Evolutionary conservation across 805 yeast species (phyloP), one percentile per base, ranked within the genome.

Genomic region (Wickerhamomyces bisporus): DNA sequence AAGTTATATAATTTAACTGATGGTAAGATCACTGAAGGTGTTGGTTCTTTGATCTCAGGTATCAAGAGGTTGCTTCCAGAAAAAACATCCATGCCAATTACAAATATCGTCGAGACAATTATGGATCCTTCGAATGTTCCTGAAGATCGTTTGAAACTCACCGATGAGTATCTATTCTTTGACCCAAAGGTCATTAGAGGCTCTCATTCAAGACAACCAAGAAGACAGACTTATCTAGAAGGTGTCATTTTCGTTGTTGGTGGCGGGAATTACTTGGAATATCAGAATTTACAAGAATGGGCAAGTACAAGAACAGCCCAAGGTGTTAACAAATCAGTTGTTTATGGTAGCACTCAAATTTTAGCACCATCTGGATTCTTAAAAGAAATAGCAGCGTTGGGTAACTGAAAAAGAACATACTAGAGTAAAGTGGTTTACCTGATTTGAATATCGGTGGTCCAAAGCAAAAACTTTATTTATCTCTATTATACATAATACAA

Each of bases 251-350:
- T 93, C 60, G 86, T 89, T 36, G 89, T 93, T 39, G 99, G 98
- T 19, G 98, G 98, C 26, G 98, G 98, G 34, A 89, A 86, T 61
- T 93, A 88, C 58, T 65, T 86, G 45, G 99, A 93, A 64, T 93
- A 91, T 58, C 94, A 89, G 42, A 91, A 91, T 55, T 72, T 93
- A 54, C 95, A 86, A 60, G 96, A 89, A 60, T 89, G 96, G 94
- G 76, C 78, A 0, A 49, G 66, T 32, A 57, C 45, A 32, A 56
- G 54, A 28, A 49, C 65, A 5, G 64, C 58, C 35, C 54, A 63
- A 32, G 68, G 64, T 34, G 60, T 57, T 31, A 58, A 62, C 13
- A 82, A 77, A 55, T 66, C 68, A 26, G 84, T 93, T 24, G 75
- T 84, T 17, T 91, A 93, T 59, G 98, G 98, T 20, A 79, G 94